Conservation (phyloP, 2,329 filamentous ascomycete species). For the Lasiodiplodia sp. region DNA sequence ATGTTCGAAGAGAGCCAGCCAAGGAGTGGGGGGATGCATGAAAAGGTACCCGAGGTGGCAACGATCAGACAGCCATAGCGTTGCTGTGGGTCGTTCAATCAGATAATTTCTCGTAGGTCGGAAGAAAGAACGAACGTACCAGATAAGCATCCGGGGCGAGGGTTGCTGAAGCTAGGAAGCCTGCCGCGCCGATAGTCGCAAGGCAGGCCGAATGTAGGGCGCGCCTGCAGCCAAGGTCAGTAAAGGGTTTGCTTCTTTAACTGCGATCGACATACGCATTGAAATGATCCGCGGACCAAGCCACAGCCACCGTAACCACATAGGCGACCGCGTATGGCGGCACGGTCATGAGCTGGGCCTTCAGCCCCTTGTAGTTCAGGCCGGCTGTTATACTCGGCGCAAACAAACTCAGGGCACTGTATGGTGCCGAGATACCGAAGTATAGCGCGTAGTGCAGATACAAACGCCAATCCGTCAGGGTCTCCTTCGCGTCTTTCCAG, state of each 20-base stretch:
- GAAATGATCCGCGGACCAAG: slow-evolving; percentile 68
- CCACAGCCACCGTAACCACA: slow-evolving; percentile 50
- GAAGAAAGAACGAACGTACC: slow-evolving; percentile 38
- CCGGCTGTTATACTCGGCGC: slow-evolving; percentile 71
- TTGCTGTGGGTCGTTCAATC: background rate
- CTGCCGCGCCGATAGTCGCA: slow-evolving; percentile 60
- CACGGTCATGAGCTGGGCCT: slow-evolving; percentile 71
- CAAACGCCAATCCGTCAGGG: slow-evolving; percentile 59
- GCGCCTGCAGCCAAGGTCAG: slow-evolving; percentile 40
- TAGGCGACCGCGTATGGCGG: slow-evolving; percentile 70
- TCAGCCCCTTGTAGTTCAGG: slow-evolving; percentile 61
- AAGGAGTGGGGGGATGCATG: slow-evolving; percentile 72
- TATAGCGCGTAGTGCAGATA: slow-evolving; percentile 58
- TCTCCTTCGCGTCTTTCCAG: slow-evolving; percentile 56
- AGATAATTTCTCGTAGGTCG: background rate
- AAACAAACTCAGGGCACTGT: slow-evolving; percentile 59
- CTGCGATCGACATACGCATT: slow-evolving; percentile 50
- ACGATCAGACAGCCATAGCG: slow-evolving; percentile 77
- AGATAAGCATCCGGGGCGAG: slow-evolving; percentile 67
- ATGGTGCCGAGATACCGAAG: slow-evolving; percentile 38
- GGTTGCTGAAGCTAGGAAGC: slow-evolving; percentile 69
- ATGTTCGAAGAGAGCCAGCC: slow-evolving; percentile 76
- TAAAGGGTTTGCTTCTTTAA: background rate
- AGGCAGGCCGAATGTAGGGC: slow-evolving; percentile 60
- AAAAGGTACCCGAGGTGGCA: slow-evolving; percentile 70